A percentile compares a stretch with the other conserved stretches of the same genome.
Evolutionary conservation across 306 rosid species (phyloP).

Genomic region (Hylodesmum podocarpum): DNA sequence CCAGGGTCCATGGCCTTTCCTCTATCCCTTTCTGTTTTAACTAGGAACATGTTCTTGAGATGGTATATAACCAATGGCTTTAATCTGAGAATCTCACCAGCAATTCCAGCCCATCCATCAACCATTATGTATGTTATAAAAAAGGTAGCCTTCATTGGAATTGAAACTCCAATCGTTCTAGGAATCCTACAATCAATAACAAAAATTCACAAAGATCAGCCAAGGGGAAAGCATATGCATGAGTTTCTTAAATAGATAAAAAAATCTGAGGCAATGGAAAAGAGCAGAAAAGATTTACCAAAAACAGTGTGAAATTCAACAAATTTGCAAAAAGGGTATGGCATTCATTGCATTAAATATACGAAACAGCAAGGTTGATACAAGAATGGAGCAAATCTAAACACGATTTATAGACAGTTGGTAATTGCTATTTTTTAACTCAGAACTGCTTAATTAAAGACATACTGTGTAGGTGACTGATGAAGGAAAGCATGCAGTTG

Average conservation of each 20-base stretch:
- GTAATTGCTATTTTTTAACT: not conserved
- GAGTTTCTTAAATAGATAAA: not conserved
- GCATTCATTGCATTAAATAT: conserved; percentile 2
- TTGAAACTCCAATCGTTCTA: conserved; percentile 91
- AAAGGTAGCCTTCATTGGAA: conserved; percentile 98
- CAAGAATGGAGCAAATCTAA: not conserved
- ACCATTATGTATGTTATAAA: conserved; percentile 97
- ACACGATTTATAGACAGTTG: not conserved
- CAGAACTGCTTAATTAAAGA: not conserved
- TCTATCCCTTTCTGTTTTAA: conserved; percentile 94
- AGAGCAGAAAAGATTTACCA: not conserved
- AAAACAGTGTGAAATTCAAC: not conserved
- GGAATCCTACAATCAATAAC: conserved; percentile 70
- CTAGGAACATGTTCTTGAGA: conserved; percentile 89
- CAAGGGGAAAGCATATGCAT: not conserved
- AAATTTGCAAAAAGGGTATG: not conserved
- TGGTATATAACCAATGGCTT: conserved; percentile 91
- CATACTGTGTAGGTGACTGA: conserved; percentile 89
- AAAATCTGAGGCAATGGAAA: not conserved
- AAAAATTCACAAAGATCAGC: conserved; percentile 8
- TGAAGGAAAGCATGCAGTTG: conserved; percentile 92
- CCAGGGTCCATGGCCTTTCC: conserved; percentile 88
- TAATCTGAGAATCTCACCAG: conserved; percentile 91
- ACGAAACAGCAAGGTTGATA: not conserved
- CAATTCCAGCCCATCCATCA: conserved; percentile 99